phyloP scores from a whole-genome alignment of 495 filamentous ascomycete genomes.

The Penicillium subrubescens region DNA sequence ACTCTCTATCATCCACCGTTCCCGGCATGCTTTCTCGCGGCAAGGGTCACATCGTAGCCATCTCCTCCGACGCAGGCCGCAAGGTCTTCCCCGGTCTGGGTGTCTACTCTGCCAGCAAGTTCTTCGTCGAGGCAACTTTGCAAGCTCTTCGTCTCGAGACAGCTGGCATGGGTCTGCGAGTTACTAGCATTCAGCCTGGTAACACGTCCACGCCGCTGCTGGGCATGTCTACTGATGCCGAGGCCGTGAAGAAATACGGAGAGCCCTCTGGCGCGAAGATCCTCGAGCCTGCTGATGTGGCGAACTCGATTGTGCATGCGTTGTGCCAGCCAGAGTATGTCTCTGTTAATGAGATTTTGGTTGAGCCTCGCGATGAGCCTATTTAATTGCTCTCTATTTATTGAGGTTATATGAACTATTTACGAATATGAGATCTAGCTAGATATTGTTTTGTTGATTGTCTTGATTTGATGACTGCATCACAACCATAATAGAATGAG shows the following conservation, averaged over 20 bases:
- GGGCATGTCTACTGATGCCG: slow-evolving; percentile 64
- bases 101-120: slow-evolving; percentile 72
- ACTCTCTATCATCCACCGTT: slow-evolving; percentile 60
- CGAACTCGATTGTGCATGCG: slow-evolving; percentile 64
- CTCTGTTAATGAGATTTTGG: slow-evolving; percentile 69
- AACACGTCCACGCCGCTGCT: slow-evolving; percentile 66
- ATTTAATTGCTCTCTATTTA: slow-evolving; percentile 44
- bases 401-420: background rate
- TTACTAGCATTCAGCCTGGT: slow-evolving; percentile 67
- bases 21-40: slow-evolving; percentile 65
- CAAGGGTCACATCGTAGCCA: slow-evolving; percentile 64
- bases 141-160: slow-evolving; percentile 68
- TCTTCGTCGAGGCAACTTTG: slow-evolving; percentile 72
- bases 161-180: slow-evolving; percentile 62
- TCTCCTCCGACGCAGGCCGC: slow-evolving; percentile 69
- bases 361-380: slow-evolving; percentile 71
- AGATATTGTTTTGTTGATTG: background rate
- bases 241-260: slow-evolving; percentile 70
- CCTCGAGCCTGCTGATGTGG: slow-evolving; percentile 63
- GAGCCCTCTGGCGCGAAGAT: slow-evolving; percentile 67
- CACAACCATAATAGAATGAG: background rate
- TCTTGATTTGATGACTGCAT: background rate
- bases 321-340: slow-evolving; percentile 65
- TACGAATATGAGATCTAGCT: background rate
- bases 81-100: slow-evolving; percentile 73